Evolutionary conservation across 2,329 filamentous ascomycete species (phyloP).

Genomic region (Bipolaris sorokiniana): DNA sequence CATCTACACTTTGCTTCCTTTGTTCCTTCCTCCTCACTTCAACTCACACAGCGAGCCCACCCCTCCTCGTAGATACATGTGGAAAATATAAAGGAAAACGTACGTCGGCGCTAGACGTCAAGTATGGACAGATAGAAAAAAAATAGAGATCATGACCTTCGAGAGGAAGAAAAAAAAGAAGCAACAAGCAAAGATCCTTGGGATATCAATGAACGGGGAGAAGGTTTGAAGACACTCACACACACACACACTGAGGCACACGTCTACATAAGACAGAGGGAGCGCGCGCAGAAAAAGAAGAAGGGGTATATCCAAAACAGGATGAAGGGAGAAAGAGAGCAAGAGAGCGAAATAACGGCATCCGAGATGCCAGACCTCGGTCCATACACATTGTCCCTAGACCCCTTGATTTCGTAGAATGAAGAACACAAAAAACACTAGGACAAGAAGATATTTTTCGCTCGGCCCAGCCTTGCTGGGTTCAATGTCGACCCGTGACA

Average conservation of each 20-base stretch:
- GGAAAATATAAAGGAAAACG: constrained; percentile 6
- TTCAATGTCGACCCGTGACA: neutral
- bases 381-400: neutral
- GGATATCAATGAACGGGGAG: constrained; percentile 9
- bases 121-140: neutral
- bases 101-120: constrained; percentile 10
- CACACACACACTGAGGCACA: neutral
- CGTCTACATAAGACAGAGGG: neutral
- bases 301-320: no score
- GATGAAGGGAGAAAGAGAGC: no score
- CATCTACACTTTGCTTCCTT: neutral
- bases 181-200: neutral
- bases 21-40: neutral
- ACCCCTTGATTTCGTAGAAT: constrained; percentile 7
- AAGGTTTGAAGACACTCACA: no score
- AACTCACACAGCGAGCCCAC: neutral
- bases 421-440: neutral
- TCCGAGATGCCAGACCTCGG: constrained; percentile 17
- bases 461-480: constrained; percentile 4
- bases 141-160: neutral
- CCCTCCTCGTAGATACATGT: constrained; percentile 10
- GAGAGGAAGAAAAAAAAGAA: neutral
- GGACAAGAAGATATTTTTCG: neutral
- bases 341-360: constrained; percentile 1
- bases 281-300: no score